phyloP scores from a whole-genome alignment of 129 eudicot genomes.

The Flaveria robusta region DNA sequence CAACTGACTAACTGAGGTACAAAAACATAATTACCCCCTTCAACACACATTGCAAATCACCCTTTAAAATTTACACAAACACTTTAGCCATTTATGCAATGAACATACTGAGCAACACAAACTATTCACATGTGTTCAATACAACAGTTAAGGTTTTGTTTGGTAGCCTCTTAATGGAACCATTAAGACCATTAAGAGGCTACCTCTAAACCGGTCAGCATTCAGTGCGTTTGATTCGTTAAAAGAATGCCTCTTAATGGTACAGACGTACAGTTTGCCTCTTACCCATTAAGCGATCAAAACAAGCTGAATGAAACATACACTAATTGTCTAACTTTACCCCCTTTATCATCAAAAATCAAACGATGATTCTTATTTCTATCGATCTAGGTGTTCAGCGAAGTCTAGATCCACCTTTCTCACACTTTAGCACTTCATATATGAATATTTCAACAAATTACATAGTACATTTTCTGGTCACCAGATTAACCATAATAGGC shows the following conservation, averaged over 20 bases:
- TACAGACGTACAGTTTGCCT: too few species aligned
- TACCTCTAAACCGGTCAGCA: too few species aligned
- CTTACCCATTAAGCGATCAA: too few species aligned
- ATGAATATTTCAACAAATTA: background rate
- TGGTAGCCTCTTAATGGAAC: too few species aligned
- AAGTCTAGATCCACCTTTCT: background rate
- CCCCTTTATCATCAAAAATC: background rate
- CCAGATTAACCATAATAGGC: background rate
- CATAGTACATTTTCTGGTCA: too few species aligned
- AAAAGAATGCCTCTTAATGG: too few species aligned
- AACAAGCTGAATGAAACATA: too few species aligned
- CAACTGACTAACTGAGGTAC: background rate
- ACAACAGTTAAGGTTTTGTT: background rate
- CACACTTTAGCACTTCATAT: background rate
- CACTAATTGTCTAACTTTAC: too few species aligned
- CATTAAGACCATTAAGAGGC: too few species aligned
- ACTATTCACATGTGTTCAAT: constrained; percentile 9
- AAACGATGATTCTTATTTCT: background rate
- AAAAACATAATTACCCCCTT: background rate
- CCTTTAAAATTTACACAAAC: background rate
- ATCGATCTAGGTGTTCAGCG: background rate
- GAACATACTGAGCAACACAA: constrained; percentile 2
- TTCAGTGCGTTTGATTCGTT: too few species aligned
- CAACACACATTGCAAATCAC: background rate
- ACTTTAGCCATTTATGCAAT: constrained; percentile 9